phyloP scores from a whole-genome alignment of 2,329 filamentous ascomycete genomes.

The Cladosporium sp. region DNA sequence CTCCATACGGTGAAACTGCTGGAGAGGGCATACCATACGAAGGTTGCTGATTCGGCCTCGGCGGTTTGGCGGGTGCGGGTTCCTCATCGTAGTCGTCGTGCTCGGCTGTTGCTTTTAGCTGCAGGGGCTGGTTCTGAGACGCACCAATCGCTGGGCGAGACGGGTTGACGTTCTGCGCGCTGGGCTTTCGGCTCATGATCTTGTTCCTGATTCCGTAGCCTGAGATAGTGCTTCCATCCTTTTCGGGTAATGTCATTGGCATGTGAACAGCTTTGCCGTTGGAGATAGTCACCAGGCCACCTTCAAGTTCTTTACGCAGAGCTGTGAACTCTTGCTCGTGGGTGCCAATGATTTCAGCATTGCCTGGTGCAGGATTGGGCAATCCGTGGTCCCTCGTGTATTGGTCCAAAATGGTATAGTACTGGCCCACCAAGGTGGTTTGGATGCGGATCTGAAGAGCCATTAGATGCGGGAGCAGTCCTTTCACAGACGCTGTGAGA shows the following conservation, averaged over 20 bases:
- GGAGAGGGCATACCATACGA: conserved; percentile 15
- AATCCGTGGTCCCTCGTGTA: conserved; percentile 68
- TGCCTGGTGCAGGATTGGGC: conserved; percentile 66
- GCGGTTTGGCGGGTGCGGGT: conserved; percentile 29
- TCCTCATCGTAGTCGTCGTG: conserved; percentile 26
- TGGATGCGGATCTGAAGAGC: conserved; percentile 69
- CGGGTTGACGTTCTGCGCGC: background rate
- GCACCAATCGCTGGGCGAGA: background rate
- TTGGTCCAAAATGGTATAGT: conserved; percentile 72
- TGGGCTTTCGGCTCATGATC: conserved; percentile 5
- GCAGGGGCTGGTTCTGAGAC: background rate
- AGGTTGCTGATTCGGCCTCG: conserved; percentile 22
- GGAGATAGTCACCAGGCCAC: conserved; percentile 56
- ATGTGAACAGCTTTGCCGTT: conserved; percentile 63
- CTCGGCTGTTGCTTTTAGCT: conserved; percentile 3
- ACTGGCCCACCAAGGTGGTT: conserved; percentile 70
- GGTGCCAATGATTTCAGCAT: conserved; percentile 63
- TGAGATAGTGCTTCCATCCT: conserved; percentile 36
- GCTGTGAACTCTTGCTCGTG: conserved; percentile 64
- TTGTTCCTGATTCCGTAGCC: conserved; percentile 14
- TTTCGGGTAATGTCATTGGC: conserved; percentile 47
- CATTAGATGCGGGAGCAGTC: conserved; percentile 68
- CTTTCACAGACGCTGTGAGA: conserved; percentile 66
- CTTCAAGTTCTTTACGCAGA: conserved; percentile 63
- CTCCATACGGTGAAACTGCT: background rate